Evolutionary conservation across 352 stramenopile genomes (phyloP), one percentile per base, ranked within the genome.

Genomic region (Phytophthora ramorum): DNA sequence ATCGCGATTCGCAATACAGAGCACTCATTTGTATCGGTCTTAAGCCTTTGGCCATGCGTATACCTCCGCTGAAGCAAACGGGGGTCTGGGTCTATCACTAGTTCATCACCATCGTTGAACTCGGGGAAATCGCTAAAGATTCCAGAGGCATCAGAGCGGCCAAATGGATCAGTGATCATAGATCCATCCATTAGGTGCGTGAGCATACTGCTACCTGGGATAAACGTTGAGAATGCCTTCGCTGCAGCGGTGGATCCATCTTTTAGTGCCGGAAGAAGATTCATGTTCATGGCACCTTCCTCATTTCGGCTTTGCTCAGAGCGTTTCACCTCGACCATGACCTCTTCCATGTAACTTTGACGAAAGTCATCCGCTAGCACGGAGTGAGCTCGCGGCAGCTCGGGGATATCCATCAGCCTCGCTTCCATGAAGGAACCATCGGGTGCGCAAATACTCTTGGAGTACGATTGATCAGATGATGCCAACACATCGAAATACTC

Each of bases 1-100:
- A 94, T 94, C 9, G 86, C 86, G 19, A 94, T 94, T 30, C 86
- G 82, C 30, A 94, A 54, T 2, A 92, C 84, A 17, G 86, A 88
- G 46, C 65, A 94, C 47, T 91, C 84, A 22, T 85, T 75, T 5
- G 74, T 69, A 35, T 81, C 67, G 7, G 63, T 58, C 16, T 57
- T 70, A 8, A 78, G 12, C 4, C 24, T 58, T 32, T 78, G 71
- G 0, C 63, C 73, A 46, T 87, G 65, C 40, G 61, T 79, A 59
- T 78, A 83, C 10, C 24, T 67, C 22, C 59, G 63, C 32, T 72
- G 54, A 51, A 87, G 37, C 37, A 76, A 50, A 13, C 73, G 65
- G 16, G 73, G 71, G 26, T 86, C 77, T n/a, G 82, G 83, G 41
- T 94, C 85, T 3, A 94, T 75, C 14, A 92, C 71, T 49, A 91